Conservation (phyloP, 371 early-diverging fungal genomes). For the Pancytospora epiphaga region DNA sequence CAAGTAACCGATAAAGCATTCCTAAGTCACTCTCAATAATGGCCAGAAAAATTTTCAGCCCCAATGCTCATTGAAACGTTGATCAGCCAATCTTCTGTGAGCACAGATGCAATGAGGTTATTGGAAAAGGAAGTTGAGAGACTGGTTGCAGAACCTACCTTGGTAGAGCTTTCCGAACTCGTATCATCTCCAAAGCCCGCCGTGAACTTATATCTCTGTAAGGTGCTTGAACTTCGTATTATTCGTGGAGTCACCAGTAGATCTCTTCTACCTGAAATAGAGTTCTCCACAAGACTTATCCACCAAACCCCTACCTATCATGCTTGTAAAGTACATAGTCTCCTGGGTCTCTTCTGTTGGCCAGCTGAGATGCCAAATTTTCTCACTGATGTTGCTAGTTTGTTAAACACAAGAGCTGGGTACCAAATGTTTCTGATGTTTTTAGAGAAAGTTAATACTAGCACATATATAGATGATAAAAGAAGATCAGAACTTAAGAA, state of each 20-base stretch:
- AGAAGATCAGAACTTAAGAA: slow-evolving; percentile 58
- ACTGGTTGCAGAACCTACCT: not conserved
- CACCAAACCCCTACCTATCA: not conserved
- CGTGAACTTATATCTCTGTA: slow-evolving; percentile 32
- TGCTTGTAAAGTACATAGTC: slow-evolving; percentile 41
- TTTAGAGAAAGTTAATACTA: slow-evolving; percentile 47
- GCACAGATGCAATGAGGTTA: slow-evolving; percentile 32
- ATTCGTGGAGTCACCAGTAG: slow-evolving; percentile 7
- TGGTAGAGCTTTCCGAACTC: slow-evolving; percentile 5
- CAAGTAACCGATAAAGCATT: too few relatives aligned
- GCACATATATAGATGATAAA: slow-evolving; percentile 56
- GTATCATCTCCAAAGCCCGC: slow-evolving; percentile 7
- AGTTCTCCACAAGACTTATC: slow-evolving; percentile 15
- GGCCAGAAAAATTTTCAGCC: too few relatives aligned
- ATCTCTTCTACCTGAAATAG: slow-evolving; percentile 16
- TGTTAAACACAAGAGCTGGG: slow-evolving; percentile 35
- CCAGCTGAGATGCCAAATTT: slow-evolving; percentile 51
- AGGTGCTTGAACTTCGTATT: slow-evolving; percentile 42
- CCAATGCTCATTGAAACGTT: not conserved
- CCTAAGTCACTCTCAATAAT: too few relatives aligned
- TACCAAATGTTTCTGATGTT: slow-evolving; percentile 44
- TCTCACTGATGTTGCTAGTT: slow-evolving; percentile 34
- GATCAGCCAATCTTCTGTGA: not conserved
- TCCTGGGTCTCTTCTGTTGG: slow-evolving; percentile 57
- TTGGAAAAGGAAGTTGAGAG: slow-evolving; percentile 39